Evolutionary conservation across 2,329 filamentous ascomycete genomes (phyloP).

Genomic region (Coleophoma eucalyptorum): DNA sequence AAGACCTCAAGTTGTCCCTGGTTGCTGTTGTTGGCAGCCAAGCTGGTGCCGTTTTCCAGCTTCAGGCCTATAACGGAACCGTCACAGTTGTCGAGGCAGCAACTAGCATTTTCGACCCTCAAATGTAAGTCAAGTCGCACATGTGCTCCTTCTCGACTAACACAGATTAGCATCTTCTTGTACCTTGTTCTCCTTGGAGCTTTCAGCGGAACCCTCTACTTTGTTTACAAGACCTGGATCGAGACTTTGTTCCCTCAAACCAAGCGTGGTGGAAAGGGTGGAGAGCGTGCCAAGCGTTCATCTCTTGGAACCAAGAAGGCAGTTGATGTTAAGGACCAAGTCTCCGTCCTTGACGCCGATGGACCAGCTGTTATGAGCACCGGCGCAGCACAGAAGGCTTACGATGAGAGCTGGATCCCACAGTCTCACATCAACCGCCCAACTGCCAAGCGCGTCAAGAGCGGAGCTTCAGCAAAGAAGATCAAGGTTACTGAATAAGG

Average conservation of each 20-base stretch:
- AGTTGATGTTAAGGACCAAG: constrained; percentile 48
- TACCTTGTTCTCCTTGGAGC: constrained; percentile 82
- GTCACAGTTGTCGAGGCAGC: constrained; percentile 87
- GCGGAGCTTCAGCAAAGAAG: constrained; percentile 31
- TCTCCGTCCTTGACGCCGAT: constrained; percentile 61
- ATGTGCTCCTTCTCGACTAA: constrained; percentile 17
- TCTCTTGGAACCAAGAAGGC: constrained; percentile 64
- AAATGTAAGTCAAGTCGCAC: constrained; percentile 67
- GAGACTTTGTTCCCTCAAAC: constrained; percentile 92
- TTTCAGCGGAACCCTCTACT: constrained; percentile 82
- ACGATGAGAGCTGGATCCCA: constrained; percentile 29
- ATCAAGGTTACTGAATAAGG: constrained; percentile 9
- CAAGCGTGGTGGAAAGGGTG: constrained; percentile 45
- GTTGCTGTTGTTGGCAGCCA: constrained; percentile 67
- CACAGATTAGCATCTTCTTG: constrained; percentile 76
- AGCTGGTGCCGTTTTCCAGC: constrained; percentile 67
- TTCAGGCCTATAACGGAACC: constrained; percentile 76
- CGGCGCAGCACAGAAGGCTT: constrained; percentile 23
- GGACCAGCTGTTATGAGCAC: constrained; percentile 28
- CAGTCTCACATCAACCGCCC: constrained; percentile 81
- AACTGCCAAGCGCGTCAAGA: constrained; percentile 64
- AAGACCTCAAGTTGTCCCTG: constrained; percentile 78
- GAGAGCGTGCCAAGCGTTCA: constrained; percentile 48
- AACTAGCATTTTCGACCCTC: constrained; percentile 88
- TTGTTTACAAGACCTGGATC: constrained; percentile 98